Percentiles rank a stretch among this genome's conserved stretches.
phyloP scores from a whole-genome alignment of 306 rosid species.

The Fragaria nilgerrensis region DNA sequence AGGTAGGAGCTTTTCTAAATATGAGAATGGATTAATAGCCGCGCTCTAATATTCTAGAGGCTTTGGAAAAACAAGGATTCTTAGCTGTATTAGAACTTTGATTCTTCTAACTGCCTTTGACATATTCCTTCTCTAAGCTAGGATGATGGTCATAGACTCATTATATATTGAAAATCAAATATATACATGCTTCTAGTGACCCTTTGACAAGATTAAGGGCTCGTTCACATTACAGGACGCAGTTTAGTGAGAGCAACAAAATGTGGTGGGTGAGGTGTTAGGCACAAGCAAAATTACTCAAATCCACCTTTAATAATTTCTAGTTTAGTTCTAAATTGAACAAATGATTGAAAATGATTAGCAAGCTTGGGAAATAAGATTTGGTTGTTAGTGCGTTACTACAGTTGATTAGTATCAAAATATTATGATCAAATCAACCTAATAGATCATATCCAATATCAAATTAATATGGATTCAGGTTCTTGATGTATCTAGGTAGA shows the following conservation, averaged over 20 bases:
- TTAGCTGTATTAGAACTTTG: constrained; percentile 13
- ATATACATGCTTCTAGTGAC: background rate
- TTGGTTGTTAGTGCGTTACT: constrained; percentile 29
- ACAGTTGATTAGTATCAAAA: constrained; percentile 5
- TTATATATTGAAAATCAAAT: background rate
- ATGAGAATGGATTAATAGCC: background rate
- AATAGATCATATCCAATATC: background rate
- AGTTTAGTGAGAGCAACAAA: constrained; percentile 9
- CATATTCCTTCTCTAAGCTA: constrained; percentile 6
- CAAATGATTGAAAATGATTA: constrained; percentile 59
- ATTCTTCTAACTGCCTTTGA: background rate
- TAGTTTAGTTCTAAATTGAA: constrained; percentile 18
- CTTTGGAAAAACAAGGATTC: background rate
- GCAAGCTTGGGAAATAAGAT: constrained; percentile 33
- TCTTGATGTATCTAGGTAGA: constrained; percentile 3
- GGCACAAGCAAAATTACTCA: constrained; percentile 29
- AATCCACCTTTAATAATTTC: constrained; percentile 27
- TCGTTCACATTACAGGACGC: constrained; percentile 8
- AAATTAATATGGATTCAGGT: background rate
- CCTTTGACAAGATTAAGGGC: constrained; percentile 20
- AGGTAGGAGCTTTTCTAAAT: background rate
- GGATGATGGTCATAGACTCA: background rate
- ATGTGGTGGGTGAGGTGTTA: constrained; percentile 44
- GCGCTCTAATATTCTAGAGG: background rate
- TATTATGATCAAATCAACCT: constrained; percentile 14